phyloP scores from a whole-genome alignment of 768 basidiomycete genomes.

The Tulasnella sp. region DNA sequence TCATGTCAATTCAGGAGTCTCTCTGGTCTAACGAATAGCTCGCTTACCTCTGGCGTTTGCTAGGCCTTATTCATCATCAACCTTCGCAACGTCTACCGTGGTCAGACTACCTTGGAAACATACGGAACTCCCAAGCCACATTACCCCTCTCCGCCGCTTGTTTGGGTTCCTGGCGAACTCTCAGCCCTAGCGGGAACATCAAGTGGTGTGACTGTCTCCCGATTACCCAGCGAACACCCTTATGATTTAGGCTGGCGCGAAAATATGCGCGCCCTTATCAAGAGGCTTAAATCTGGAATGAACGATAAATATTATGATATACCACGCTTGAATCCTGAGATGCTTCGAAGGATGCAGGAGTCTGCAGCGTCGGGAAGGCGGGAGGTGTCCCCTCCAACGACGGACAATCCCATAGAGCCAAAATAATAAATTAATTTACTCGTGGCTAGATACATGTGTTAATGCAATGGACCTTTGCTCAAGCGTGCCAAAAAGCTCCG shows the following conservation, averaged over 20 bases:
- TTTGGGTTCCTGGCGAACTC: background rate
- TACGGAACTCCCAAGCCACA: background rate
- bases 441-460: background rate
- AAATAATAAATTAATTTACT: background rate
- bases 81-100: background rate
- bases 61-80: background rate
- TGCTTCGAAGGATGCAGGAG: slow-evolving; percentile 17
- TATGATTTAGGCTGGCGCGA: slow-evolving; percentile 8
- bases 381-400: background rate
- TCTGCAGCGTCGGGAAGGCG: background rate
- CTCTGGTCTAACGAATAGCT: background rate
- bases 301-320: background rate
- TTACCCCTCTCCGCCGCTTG: background rate
- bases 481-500: too few relatives aligned
- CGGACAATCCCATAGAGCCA: background rate
- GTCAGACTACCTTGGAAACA: background rate
- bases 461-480: background rate
- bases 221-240: background rate
- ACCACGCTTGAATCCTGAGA: background rate
- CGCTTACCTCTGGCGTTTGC: background rate
- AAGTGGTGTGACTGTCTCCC: background rate
- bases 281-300: background rate
- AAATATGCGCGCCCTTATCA: background rate
- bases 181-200: background rate
- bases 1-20: too few relatives aligned